Evolutionary conservation across 805 yeast genomes (phyloP).

Genomic region (Peterozyma xylosa): DNA sequence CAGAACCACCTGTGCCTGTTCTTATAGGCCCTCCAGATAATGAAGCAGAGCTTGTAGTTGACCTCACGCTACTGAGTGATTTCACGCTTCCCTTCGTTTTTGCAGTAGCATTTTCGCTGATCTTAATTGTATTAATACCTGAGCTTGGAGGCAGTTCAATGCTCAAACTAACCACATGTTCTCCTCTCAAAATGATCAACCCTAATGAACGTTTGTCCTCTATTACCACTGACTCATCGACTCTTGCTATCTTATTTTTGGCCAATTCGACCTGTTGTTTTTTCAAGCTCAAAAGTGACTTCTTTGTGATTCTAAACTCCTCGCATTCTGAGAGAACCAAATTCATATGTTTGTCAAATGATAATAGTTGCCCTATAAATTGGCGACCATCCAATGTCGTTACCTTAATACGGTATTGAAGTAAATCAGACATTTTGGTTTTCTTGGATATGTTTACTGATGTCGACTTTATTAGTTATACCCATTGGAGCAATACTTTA

Average conservation of each 20-base stretch:
- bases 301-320: conserved; percentile 71
- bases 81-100: conserved; percentile 24
- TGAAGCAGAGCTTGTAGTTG: not conserved
- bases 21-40: not conserved
- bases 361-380: conserved; percentile 71
- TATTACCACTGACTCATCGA: conserved; percentile 30
- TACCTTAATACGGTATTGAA: conserved; percentile 68
- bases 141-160: conserved; percentile 58
- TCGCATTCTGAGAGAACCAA: conserved; percentile 77
- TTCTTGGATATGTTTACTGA: conserved; percentile 14
- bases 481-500: too few relatives aligned
- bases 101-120: conserved; percentile 14
- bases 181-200: conserved; percentile 80
- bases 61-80: conserved; percentile 13
- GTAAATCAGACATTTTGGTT: conserved; percentile 52
- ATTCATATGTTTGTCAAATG: conserved; percentile 88
- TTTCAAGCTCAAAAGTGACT: conserved; percentile 33
- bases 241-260: conserved; percentile 14
- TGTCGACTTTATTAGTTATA: conserved; percentile 1
- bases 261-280: conserved; percentile 11
- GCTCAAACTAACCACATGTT: conserved; percentile 65
- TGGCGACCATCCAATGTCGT: conserved; percentile 72
- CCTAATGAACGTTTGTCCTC: conserved; percentile 78
- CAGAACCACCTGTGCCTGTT: conserved; percentile 1
- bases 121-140: conserved; percentile 19